Conservation (phyloP, 2,329 filamentous ascomycete species). For the Amylocarpus encephaloides region DNA sequence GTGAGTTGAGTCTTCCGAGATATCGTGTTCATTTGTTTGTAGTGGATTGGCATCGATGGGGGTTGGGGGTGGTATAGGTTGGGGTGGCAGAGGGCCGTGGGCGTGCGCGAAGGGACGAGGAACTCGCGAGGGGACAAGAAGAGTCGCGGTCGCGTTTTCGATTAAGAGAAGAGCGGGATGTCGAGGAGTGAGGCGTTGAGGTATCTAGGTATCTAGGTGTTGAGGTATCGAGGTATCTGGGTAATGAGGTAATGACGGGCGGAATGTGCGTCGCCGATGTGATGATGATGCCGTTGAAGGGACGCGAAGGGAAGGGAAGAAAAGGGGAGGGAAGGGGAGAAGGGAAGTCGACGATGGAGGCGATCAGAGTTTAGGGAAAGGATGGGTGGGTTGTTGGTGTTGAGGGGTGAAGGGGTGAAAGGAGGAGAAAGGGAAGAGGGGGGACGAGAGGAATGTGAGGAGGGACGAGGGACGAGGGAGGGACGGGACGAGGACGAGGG, state of each 20-base stretch:
- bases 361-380: slow-evolving; percentile 12
- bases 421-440: slow-evolving; percentile 22
- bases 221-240: no score
- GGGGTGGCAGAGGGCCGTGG: slow-evolving; percentile 30
- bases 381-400: slow-evolving; percentile 9
- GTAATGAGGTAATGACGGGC: slow-evolving; percentile 20
- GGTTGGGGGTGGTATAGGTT: slow-evolving; percentile 35
- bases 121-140: slow-evolving; percentile 22
- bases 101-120: neutral
- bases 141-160: slow-evolving; percentile 22
- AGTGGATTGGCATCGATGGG: slow-evolving; percentile 48
- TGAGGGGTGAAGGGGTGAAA: slow-evolving; percentile 23
- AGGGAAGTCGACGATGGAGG: slow-evolving; percentile 16
- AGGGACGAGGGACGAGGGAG: slow-evolving; percentile 10
- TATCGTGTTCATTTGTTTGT: slow-evolving; percentile 48
- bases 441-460: slow-evolving; percentile 10
- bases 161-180: slow-evolving; percentile 8
- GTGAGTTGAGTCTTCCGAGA: slow-evolving; percentile 47
- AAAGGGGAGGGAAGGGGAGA: no score
- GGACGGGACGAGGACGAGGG: slow-evolving; percentile 22
- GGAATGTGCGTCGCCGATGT: slow-evolving; percentile 26
- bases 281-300: slow-evolving; percentile 28
- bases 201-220: no score
- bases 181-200: no score
- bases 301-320: no score